Evolutionary conservation across 441 rosid species (phyloP).

Genomic region (Pelargonium cotyledonis): DNA sequence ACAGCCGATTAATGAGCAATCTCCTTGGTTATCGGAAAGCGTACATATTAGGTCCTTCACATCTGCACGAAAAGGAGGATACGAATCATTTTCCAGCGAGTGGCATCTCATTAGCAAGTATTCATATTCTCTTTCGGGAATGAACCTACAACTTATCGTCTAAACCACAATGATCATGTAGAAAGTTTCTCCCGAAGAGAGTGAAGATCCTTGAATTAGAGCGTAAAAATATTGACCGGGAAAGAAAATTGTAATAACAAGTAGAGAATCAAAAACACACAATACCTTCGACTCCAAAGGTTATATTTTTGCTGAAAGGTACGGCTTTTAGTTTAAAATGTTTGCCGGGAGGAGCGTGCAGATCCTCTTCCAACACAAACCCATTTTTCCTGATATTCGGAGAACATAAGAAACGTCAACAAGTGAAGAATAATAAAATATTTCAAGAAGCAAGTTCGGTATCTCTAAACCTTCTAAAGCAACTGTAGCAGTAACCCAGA

Average conservation of each 20-base stretch:
- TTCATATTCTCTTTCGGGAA: neutral
- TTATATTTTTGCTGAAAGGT: constrained; percentile 89
- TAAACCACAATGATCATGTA: neutral
- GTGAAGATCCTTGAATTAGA: neutral
- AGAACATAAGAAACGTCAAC: neutral
- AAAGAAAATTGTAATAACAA: neutral
- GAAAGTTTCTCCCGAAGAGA: neutral
- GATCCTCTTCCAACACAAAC: constrained; percentile 79
- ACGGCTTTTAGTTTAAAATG: constrained; percentile 69
- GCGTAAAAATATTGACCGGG: neutral
- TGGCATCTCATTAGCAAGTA: neutral
- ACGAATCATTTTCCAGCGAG: constrained; percentile 1
- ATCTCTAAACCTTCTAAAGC: neutral
- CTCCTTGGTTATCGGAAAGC: constrained; percentile 73
- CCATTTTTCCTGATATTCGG: constrained; percentile 69
- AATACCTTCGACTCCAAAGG: constrained; percentile 90
- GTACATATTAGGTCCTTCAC: constrained; percentile 84
- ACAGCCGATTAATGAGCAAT: constrained; percentile 66
- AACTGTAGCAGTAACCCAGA: neutral
- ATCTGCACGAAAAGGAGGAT: constrained; percentile 40
- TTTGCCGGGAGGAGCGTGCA: constrained; percentile 60
- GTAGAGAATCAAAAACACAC: constrained; percentile 1
- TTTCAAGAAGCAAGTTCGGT: too few species aligned
- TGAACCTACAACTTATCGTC: neutral
- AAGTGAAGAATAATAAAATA: too few species aligned